Percentiles rank a stretch among this genome's conserved stretches.
Evolutionary conservation across 192 early-diverging fungal genomes (phyloP).

Genomic region (Gorgonomyces haynaldii): DNA sequence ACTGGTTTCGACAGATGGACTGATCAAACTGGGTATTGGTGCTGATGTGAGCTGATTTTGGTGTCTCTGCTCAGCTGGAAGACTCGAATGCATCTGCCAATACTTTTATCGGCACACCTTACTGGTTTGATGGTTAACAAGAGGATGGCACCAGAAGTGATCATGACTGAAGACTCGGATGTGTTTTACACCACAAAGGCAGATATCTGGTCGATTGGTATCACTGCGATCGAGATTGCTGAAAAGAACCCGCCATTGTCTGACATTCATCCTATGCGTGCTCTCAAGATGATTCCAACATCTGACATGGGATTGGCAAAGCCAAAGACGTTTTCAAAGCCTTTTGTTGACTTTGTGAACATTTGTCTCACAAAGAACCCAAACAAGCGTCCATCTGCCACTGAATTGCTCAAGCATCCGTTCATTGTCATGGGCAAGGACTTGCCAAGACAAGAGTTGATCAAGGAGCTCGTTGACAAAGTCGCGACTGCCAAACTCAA

Average conservation of each 20-base stretch:
- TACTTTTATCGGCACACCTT: conserved; percentile 58
- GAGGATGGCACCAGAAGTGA: conserved; percentile 59
- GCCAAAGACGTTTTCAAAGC: conserved; percentile 49
- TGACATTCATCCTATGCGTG: conserved; percentile 57
- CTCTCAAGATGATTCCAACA: conserved; percentile 43
- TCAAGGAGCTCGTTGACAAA: conserved; percentile 35
- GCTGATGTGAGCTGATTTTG: conserved; percentile 37
- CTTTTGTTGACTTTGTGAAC: conserved; percentile 45
- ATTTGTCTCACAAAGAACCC: conserved; percentile 46
- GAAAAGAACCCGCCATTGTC: conserved; percentile 54
- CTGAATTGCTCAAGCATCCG: conserved; percentile 44
- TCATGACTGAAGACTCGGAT: conserved; percentile 36
- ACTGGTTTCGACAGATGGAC: conserved; percentile 39
- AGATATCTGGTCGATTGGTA: conserved; percentile 55
- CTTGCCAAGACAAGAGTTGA: conserved; percentile 29
- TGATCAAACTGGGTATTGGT: conserved; percentile 36
- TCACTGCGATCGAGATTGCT: conserved; percentile 56
- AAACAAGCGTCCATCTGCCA: conserved; percentile 31
- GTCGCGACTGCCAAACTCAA: conserved; percentile 31
- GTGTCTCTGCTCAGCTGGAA: conserved; percentile 48
- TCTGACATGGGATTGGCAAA: conserved; percentile 40
- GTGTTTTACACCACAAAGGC: conserved; percentile 45
- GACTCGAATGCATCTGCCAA: conserved; percentile 24
- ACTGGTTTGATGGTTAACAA: conserved; percentile 15
- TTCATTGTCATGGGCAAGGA: conserved; percentile 34